Conservation (phyloP, 139 green algal genomes). For the Picocystis salinarum region DNA sequence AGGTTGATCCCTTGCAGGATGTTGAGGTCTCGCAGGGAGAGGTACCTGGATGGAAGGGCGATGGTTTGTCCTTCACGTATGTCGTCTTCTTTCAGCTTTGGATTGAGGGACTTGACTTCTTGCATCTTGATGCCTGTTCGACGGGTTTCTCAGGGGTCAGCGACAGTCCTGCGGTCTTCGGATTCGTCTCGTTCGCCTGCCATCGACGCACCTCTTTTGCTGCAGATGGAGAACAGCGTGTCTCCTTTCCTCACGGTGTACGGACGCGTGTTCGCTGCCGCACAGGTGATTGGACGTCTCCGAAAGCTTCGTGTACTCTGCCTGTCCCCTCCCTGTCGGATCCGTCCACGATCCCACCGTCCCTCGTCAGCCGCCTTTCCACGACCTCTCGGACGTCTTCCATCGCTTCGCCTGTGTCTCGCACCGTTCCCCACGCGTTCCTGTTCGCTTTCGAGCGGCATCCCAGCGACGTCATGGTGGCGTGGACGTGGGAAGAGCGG, state of each 20-base stretch:
- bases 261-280: too few species aligned
- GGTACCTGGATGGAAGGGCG: constrained; percentile 45
- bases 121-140: constrained; percentile 33
- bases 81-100: constrained; percentile 14
- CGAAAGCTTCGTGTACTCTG: too few species aligned
- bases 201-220: constrained; percentile 43
- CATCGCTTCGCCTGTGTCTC: too few species aligned
- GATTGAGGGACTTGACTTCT: constrained; percentile 40
- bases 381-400: too few species aligned
- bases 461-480: too few species aligned
- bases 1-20: constrained; percentile 58
- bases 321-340: too few species aligned
- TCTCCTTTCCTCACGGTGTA: constrained; percentile 73
- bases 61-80: constrained; percentile 51
- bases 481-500: too few species aligned
- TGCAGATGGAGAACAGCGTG: constrained; percentile 45
- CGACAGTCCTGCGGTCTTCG: neutral
- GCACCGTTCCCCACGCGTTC: too few species aligned
- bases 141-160: neutral
- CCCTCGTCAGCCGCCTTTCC: too few species aligned
- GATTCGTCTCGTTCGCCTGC: neutral
- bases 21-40: constrained; percentile 52
- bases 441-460: too few species aligned
- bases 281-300: too few species aligned
- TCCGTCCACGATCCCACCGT: too few species aligned